Base-by-base conservation (phyloP, 2,329 filamentous ascomycete genomes). In the Beauveria varroae region DNA sequence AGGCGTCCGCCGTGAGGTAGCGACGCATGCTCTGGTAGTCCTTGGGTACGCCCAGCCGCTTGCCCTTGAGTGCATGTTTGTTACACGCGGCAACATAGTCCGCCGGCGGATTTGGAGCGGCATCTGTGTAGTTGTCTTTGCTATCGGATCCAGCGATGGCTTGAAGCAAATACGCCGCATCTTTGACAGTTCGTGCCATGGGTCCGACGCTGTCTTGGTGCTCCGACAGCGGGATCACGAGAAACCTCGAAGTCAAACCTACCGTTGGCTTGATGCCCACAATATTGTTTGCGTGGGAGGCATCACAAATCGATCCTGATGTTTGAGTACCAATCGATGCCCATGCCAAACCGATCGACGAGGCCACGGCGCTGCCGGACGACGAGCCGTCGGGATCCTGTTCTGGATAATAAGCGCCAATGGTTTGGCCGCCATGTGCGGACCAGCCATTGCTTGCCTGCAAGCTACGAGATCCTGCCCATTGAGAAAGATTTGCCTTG, bases 201-300 rank as follows among this genome's bases (percentile, higher is more conserved):
- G 82, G 78, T 0, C 88, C 88, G 0, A 90, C 77, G 0, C 82
- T 86, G 66, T 91, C 88, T 67, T 88, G 85, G 65, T 85, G 81
- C 37, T 80, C 72, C 2, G 80, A 83, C 4, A 90, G 84, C 0
- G 88, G 88, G 12, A 91, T 82, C 1, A 89, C 86, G 5, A 87
- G 75, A 63, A 81, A 72, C 24, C 84, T 77, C 5, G 84, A 86
- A 0, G 83, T 87, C 2, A 89, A 73, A 0, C 88, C 88, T 3
- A 88, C 82, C 0, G 86, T 87, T 0, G 87, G 85, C 70, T 87
- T 88, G 67, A 90, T 85, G 0, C 86, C 87, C 0, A 89, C 86
- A 4, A 89, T 69, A 61, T 86, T 87, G 73, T 83, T 88, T 5
- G 64, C 56, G 49, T 71, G 67, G 0, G 75, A 68, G 0, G 88